These are phyloP conservation scores for Parascedosporium putredinis DNA, from an alignment of 2,329 filamentous ascomycete genomes.

Conservation along the genomic window DNA sequence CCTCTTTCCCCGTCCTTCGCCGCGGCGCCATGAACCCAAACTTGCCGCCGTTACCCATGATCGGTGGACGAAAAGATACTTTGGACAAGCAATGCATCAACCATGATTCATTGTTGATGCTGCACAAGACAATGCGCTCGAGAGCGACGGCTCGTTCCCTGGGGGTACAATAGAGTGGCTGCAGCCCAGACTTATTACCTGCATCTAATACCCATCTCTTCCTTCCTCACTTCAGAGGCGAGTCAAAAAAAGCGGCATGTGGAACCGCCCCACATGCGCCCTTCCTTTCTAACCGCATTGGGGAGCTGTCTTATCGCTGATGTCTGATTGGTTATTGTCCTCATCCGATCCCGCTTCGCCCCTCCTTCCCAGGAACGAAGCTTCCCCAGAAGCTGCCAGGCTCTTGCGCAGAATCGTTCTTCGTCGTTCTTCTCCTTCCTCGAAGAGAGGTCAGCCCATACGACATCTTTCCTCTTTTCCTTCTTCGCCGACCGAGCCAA, in stretches of 20 bases:
- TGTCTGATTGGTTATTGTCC: background rate
- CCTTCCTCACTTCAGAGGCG: background rate
- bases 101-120: no score
- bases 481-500: no score
- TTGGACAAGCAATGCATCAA: no score
- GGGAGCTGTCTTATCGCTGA: background rate
- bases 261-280: background rate
- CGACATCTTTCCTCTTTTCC: no score
- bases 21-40: no score
- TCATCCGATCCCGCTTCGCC: background rate
- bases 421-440: no score
- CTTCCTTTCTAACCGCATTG: background rate
- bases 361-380: background rate
- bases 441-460: no score
- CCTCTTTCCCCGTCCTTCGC: no score
- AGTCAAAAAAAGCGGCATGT: background rate
- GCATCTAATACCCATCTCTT: background rate
- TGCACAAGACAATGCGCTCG: background rate
- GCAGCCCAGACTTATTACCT: background rate
- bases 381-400: no score
- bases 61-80: no score
- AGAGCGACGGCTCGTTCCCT: background rate
- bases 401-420: no score
- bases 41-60: no score
- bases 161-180: background rate